Evolutionary conservation across 148 eudicot species (phyloP), one percentile per base, ranked within the genome.

Genomic region (Selenicereus undatus): DNA sequence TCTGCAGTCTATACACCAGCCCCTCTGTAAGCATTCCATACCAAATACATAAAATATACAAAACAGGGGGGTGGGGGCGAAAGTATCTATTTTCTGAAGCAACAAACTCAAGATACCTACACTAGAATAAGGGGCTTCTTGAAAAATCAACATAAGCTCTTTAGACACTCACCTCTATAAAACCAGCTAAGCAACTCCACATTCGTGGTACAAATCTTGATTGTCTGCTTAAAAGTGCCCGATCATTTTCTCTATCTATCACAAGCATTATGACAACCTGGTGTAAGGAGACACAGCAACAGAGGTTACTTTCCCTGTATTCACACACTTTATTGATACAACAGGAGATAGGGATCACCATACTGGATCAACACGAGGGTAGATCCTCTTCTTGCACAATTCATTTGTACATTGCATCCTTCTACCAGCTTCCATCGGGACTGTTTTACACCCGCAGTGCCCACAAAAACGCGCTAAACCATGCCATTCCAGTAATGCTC

Each of bases 171-270:
- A 93, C 98, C 98, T 96, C 97, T 70, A 92, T 89, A 83, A 96
- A 96, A 71, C 99, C 99, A 84, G 99, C 98, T 80, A 96, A 89
- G 83, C 99, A 96, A 79, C 99, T 93, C 99, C 99, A 96, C 98
- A 96, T 93, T 60, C 99, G 92, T 22, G 99, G 99, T 48, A 93
- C 99, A 88, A 86, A 96, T 87, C 98, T 93, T 39, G 98, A 90
- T 69, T 96, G 99, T 81, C 91, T 89, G 78, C 99, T 87, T 81
- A 96, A 80, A 73, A 96, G 88, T 73, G 90, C 98, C 76, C 97
- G 91, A 81, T 96, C 99, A 78, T 93, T 96, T 72, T 96, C 93
- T 86, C 83, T 92, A 77, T 96, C 99, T 18, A 96, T 92, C 62
- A 96, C 97, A 71, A 96, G 85, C 99, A 93, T 93, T 83, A 96